phyloP scores from a whole-genome alignment of 2,329 filamentous ascomycete genomes.

The Aspergillus brunneoviolaceus region DNA sequence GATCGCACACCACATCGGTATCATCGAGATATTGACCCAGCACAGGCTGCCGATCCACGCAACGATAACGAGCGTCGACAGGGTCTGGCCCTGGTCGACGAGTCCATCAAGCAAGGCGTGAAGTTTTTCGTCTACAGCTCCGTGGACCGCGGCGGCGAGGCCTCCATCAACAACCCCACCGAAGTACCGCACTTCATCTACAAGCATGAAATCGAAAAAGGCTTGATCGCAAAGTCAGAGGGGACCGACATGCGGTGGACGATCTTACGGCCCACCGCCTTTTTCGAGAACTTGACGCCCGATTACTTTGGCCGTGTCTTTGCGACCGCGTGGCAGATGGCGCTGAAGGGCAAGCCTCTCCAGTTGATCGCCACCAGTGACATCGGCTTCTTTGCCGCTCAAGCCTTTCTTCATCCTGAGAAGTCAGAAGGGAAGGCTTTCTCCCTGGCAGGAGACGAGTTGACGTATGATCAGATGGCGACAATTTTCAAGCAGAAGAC shows the following conservation, averaged over 20 bases:
- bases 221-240: slow-evolving; percentile 51
- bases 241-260: slow-evolving; percentile 58
- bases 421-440: slow-evolving; percentile 37
- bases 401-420: slow-evolving; percentile 48
- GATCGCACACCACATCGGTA: too few species aligned
- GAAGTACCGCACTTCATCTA: slow-evolving; percentile 61
- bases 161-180: slow-evolving; percentile 53
- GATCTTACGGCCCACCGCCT: slow-evolving; percentile 61
- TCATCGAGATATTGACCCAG: too few species aligned
- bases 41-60: too few species aligned
- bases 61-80: slow-evolving; percentile 49
- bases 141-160: slow-evolving; percentile 62
- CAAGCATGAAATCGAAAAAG: slow-evolving; percentile 62
- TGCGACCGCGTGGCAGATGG: slow-evolving; percentile 42
- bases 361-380: slow-evolving; percentile 48
- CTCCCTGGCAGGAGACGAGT: slow-evolving; percentile 55
- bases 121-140: slow-evolving; percentile 64
- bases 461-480: slow-evolving; percentile 49
- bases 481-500: slow-evolving; percentile 50
- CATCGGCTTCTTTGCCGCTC: slow-evolving; percentile 53
- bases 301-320: slow-evolving; percentile 52
- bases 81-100: slow-evolving; percentile 59
- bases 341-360: slow-evolving; percentile 43
- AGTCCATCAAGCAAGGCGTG: slow-evolving; percentile 54
- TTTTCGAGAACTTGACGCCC: slow-evolving; percentile 58